Base-by-base conservation (phyloP, 768 basidiomycete genomes). In the Mycena epipterygia region DNA sequence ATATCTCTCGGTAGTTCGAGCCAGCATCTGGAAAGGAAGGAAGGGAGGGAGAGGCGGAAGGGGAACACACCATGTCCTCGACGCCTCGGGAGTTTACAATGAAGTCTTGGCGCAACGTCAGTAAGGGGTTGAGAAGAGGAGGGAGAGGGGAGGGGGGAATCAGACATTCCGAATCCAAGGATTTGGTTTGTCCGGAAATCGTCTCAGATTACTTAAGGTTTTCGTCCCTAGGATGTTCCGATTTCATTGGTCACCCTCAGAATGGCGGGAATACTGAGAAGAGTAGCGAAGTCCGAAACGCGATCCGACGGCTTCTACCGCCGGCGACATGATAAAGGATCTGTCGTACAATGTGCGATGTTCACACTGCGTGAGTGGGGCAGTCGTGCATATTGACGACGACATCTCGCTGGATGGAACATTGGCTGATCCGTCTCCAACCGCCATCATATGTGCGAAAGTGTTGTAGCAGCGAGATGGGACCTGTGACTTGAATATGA, bases 121-220 rank as follows among this genome's bases (percentile, higher is more conserved):
- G 85, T 83, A 77, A 89, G 88, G 19, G 88, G n/a, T n/a, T n/a
- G 83, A 11, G 88, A 88, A 39, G 81, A 73, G 72, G 79, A 88
- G 75, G 89, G 89, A 65, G 84, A 14, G 14, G 74, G 67, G 88
- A 86, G 72, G 82, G n/a, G n/a, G n/a, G n/a, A n/a, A n/a, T n/a
- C n/a, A n/a, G n/a, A n/a, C n/a, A n/a, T n/a, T n/a, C n/a, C n/a
- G n/a, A n/a, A n/a, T n/a, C n/a, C n/a, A n/a, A n/a, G n/a, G n/a
- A n/a, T n/a, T n/a, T n/a, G n/a, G n/a, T n/a, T n/a, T n/a, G n/a
- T n/a, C n/a, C n/a, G n/a, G n/a, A n/a, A n/a, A n/a, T n/a, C n/a
- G n/a, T n/a, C n/a, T n/a, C n/a, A n/a, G n/a, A n/a, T n/a, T n/a
- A n/a, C n/a, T n/a, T n/a, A n/a, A n/a, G n/a, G n/a, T n/a, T n/a